phyloP scores from a whole-genome alignment of 805 yeast species.

The Nakazawaea populi region DNA sequence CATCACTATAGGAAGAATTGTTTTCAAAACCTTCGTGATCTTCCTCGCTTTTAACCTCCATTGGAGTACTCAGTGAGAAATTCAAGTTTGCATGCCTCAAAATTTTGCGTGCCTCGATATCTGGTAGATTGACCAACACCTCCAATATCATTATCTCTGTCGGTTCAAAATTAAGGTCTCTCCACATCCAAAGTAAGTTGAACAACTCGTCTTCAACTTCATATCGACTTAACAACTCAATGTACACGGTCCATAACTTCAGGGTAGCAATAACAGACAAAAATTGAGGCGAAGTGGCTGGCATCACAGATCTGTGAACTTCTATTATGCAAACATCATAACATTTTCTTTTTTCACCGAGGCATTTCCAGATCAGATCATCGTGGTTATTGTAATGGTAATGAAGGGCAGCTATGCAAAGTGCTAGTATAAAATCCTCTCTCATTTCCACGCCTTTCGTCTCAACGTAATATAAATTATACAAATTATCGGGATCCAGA shows the following conservation, averaged over 20 bases:
- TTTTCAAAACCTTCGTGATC: neutral
- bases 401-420: conserved; percentile 1
- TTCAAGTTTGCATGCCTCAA: conserved; percentile 3
- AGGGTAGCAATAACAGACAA: neutral
- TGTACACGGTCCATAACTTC: conserved; percentile 3
- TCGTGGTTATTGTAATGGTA: neutral
- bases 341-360: neutral
- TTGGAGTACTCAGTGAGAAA: neutral
- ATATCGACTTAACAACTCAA: neutral
- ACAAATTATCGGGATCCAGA: neutral
- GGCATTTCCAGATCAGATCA: neutral
- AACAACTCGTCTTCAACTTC: conserved; percentile 1
- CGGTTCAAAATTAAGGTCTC: conserved; percentile 1
- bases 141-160: conserved; percentile 2
- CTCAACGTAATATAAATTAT: conserved; percentile 2
- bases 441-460: neutral
- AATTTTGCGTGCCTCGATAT: neutral
- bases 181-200: neutral
- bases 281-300: neutral
- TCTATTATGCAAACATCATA: conserved; percentile 4
- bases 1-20: no score
- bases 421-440: conserved; percentile 2
- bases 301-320: neutral
- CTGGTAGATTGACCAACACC: neutral
- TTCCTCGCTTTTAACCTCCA: conserved; percentile 1